Evolutionary conservation across 352 stramenopile genomes (phyloP), one percentile per base, ranked within the genome.

Genomic region (Globisporangium cylindrosporum): DNA sequence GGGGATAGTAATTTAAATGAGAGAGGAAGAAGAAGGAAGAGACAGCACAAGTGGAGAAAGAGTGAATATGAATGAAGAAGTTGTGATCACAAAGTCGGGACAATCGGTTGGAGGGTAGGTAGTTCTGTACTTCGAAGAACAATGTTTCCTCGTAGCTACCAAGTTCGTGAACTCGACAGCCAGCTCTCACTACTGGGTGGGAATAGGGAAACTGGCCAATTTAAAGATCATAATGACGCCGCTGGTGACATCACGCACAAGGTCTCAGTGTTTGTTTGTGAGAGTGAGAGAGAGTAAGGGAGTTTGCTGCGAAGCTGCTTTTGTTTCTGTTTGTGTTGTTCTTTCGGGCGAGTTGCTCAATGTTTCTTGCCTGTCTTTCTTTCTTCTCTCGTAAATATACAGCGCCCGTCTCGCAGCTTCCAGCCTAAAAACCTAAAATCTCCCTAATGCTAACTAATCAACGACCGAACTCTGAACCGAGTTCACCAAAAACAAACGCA

Each of bases 1-100:
- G 55, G 53, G 15, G 25, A 29, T 29, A 59, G 55, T 61, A 61
- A 61, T 61, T 61, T 61, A 61, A 59, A 59, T n/a, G 55, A 59
- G 14, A 38, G 29, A 18, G 24, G 10, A 27, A 32, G 48, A 15
- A 43, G 27, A 5, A 49, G 8, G 41, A 49, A 49, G 15, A 49
- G 15, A 49, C 20, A 49, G 41, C 41, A n/a, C 41, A 49, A 48
- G 15, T 48, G 41, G 41, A 14, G 15, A 48, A 59, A 59, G 18
- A 59, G 25, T 20, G 32, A 24, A 38, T 56, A 27, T 32, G 49
- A 56, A 56, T 56, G 25, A 15, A 56, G 49, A 27, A 56, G 32
- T 56, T 56, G 49, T 56, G 41, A 49, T 49, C 15, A 10, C 41
- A 49, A 49, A 49, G 15, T 49, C 15, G 14, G 18, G 15, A 43